A percentile compares a stretch with the other conserved stretches of the same genome.
These are phyloP conservation scores for Calonectria honghensis DNA, from an alignment of 2,329 filamentous ascomycete species.

Conservation along the genomic window DNA sequence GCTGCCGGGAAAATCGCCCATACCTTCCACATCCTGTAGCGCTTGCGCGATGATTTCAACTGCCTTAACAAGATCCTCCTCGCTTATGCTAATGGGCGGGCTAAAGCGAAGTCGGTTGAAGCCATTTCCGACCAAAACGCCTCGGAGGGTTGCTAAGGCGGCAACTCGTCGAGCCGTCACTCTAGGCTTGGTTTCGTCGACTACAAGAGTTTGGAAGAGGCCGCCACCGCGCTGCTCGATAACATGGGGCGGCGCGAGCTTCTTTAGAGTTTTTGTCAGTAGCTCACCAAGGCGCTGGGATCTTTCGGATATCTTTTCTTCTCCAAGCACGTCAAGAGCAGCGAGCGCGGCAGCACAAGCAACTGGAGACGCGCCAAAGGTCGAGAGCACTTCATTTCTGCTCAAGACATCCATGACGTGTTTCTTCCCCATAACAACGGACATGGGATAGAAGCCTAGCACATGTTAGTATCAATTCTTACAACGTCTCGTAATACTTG, in stretches of 20 bases:
- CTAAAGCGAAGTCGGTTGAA: slow-evolving; percentile 36
- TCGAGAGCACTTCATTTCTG: slow-evolving; percentile 34
- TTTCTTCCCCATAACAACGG: slow-evolving; percentile 38
- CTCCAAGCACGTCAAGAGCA: slow-evolving; percentile 34
- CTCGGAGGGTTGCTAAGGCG: slow-evolving; percentile 18
- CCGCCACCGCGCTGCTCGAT: slow-evolving; percentile 27
- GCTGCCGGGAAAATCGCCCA: slow-evolving; percentile 28
- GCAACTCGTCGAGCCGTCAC: slow-evolving; percentile 31
- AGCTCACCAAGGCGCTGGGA: slow-evolving; percentile 35
- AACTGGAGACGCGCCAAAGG: slow-evolving; percentile 28
- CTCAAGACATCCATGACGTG: slow-evolving; percentile 35
- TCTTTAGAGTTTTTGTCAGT: slow-evolving; percentile 22
- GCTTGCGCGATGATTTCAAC: slow-evolving; percentile 28
- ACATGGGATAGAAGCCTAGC: slow-evolving; percentile 26
- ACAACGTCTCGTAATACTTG: too few relatives aligned
- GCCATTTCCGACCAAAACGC: slow-evolving; percentile 32
- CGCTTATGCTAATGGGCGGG: slow-evolving; percentile 41
- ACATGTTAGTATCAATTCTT: background rate
- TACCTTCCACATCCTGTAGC: slow-evolving; percentile 12
- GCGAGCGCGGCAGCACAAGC: slow-evolving; percentile 39
- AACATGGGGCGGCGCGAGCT: slow-evolving; percentile 24
- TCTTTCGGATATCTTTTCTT: slow-evolving; percentile 28
- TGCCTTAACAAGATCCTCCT: slow-evolving; percentile 34
- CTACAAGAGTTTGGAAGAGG: slow-evolving; percentile 39
- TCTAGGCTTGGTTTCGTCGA: slow-evolving; percentile 27